These are phyloP conservation scores for Chrysanthemum makinoi DNA, from an alignment of 129 eudicot species.

Conservation along the genomic window DNA sequence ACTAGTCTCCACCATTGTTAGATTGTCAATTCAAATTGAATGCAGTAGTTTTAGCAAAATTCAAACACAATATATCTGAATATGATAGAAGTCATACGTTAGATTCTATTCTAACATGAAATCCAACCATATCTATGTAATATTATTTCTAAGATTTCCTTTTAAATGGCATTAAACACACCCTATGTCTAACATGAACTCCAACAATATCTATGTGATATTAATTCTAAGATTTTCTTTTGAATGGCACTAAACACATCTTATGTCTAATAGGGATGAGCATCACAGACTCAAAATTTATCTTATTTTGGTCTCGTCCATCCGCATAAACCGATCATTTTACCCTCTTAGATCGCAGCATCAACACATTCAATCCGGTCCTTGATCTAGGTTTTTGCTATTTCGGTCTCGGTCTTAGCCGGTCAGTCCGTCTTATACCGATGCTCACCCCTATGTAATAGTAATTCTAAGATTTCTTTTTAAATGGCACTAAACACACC, in stretches of 20 bases:
- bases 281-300: too few species aligned
- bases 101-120: slow-evolving; percentile 22
- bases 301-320: too few species aligned
- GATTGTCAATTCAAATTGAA: slow-evolving; percentile 8
- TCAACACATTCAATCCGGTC: too few species aligned
- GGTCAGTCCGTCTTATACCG: too few species aligned
- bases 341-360: too few species aligned
- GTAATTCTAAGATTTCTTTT: slow-evolving; percentile 29
- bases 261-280: too few species aligned
- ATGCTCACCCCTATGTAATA: too few species aligned
- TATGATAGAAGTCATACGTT: not conserved
- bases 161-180: not conserved
- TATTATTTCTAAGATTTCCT: slow-evolving; percentile 21
- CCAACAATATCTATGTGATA: slow-evolving; percentile 24
- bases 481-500: not conserved
- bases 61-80: not conserved
- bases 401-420: too few species aligned
- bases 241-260: not conserved
- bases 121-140: slow-evolving; percentile 25
- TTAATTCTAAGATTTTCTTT: slow-evolving; percentile 24
- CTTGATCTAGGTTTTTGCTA: too few species aligned
- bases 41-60: not conserved
- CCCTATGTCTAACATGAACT: not conserved
- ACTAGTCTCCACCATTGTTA: not conserved
- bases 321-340: too few species aligned